Percentiles rank a stretch among this genome's conserved stretches.
phyloP scores from a whole-genome alignment of 768 basidiomycete species.

The Tulasnella sp. region DNA sequence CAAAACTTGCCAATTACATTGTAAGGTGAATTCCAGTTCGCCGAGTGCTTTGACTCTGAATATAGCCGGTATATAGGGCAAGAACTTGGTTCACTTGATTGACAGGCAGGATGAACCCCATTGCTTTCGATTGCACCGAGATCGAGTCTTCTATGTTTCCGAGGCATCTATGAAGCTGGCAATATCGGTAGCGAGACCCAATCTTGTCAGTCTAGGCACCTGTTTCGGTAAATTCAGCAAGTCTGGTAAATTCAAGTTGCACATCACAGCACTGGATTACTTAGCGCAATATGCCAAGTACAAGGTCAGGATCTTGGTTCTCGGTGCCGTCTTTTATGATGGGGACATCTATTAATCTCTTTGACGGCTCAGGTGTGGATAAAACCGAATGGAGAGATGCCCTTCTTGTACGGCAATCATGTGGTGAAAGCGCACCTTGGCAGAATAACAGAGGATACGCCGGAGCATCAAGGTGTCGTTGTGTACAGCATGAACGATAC shows the following conservation, averaged over 20 bases:
- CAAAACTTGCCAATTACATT: conserved; percentile 95
- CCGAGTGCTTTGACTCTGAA: neutral
- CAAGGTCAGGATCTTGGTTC: conserved; percentile 48
- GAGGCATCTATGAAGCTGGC: conserved; percentile 87
- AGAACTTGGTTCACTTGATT: conserved; percentile 89
- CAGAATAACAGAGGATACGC: conserved; percentile 95
- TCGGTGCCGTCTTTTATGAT: neutral
- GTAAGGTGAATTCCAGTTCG: conserved; percentile 31
- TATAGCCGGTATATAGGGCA: conserved; percentile 44
- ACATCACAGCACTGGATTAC: conserved; percentile 86
- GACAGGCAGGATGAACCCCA: conserved; percentile 90
- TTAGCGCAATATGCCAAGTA: conserved; percentile 94
- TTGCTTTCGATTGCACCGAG: conserved; percentile 90
- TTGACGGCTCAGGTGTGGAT: conserved; percentile 70
- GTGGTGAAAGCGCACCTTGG: conserved; percentile 98
- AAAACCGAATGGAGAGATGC: conserved; percentile 98
- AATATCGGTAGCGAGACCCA: conserved; percentile 83
- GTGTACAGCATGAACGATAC: conserved; percentile 93
- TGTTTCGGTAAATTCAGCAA: conserved; percentile 98
- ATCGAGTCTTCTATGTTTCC: conserved; percentile 93
- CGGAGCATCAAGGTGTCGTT: conserved; percentile 96
- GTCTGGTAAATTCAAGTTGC: conserved; percentile 93
- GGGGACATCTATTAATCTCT: neutral
- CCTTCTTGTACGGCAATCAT: conserved; percentile 97
- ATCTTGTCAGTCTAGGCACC: conserved; percentile 84